A percentile compares a stretch with the other conserved stretches of the same genome.
phyloP scores from a whole-genome alignment of 148 eudicot species.

The Nepenthes mirabilis region DNA sequence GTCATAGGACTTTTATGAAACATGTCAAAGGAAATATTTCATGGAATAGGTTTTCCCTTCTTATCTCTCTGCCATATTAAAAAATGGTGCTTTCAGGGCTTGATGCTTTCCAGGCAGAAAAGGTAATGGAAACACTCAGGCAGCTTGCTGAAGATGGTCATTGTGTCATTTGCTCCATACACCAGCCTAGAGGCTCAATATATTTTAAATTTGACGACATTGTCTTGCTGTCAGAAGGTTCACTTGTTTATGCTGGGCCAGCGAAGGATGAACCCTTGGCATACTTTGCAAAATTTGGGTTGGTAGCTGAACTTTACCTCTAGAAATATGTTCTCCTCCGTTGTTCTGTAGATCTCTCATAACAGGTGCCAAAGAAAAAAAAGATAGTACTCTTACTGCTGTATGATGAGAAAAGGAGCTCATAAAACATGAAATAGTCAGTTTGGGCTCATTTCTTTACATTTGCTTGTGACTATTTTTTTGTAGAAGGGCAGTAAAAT shows the following conservation, averaged over 20 bases:
- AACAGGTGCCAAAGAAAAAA: too few species aligned
- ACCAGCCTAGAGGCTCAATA: constrained; percentile 96
- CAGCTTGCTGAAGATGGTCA: constrained; percentile 98
- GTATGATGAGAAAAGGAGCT: too few species aligned
- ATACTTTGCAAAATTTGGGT: constrained; percentile 85
- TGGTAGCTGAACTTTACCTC: constrained; percentile 24
- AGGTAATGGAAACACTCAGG: constrained; percentile 92
- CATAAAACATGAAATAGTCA: too few species aligned
- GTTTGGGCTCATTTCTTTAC: too few species aligned
- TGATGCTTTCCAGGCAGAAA: constrained; percentile 98
- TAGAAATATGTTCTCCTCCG: neutral
- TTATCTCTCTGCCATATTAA: constrained; percentile 1
- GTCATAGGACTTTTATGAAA: neutral
- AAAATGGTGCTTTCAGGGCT: constrained; percentile 52
- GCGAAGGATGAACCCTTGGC: constrained; percentile 60
- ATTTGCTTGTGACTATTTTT: too few species aligned
- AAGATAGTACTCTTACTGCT: too few species aligned
- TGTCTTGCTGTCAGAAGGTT: constrained; percentile 72
- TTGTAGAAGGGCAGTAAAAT: too few species aligned
- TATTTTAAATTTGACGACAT: constrained; percentile 96
- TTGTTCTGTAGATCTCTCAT: too few species aligned
- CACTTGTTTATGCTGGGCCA: constrained; percentile 83
- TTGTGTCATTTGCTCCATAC: constrained; percentile 97
- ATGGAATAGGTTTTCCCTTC: neutral
- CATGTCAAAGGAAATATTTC: too few species aligned